Evolutionary conservation across 257 asterid genomes (phyloP), one percentile per base, ranked within the genome.

Genomic region (Handroanthus guayacan): DNA sequence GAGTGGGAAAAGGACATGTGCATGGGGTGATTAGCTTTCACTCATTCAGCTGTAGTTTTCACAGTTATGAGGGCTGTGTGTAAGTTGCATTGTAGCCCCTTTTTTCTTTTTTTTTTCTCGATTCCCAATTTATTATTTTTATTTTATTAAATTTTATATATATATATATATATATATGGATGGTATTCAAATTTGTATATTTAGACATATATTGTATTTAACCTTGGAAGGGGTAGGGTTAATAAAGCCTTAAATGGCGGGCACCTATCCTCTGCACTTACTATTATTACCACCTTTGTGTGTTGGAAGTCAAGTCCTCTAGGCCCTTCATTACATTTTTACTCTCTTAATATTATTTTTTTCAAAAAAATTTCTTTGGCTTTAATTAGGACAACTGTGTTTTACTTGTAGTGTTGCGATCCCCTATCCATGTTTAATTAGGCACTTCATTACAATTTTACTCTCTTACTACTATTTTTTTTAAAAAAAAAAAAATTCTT

Each of bases 31-130:
- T 88, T 93, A 82, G 86, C 92, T 87, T 87, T 93, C 86, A 80
- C 89, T 82, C 97, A 87, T 93, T 89, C 96, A 93, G 52, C 93
- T 84, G 97, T 94, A 55, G 87, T 91, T 94, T 87, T 94, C 98
- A 89, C 68, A 90, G 62, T 91, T 91, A 91, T 74, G 81, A 83
- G 79, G 72, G 74, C 38, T 69, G 77, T 56, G 6, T 63, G 5
- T 43, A 2, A 25, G 12, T 0, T 17, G 16, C 55, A 12, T 67
- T 65, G 73, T 60, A 74, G 20, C 71, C 72, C 18, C 37, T 57
- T 44, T 20, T 2, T 51, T 20, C 4, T 62, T 52, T 47, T 58
- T 50, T 60, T 50, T 71, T 38, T 65, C 83, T 82, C 82, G 82
- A 3, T 84, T 83, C 82, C 84, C 88, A 68, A 68, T 57, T 78